Evolutionary conservation across 2,329 filamentous ascomycete species (phyloP).

Genomic region (Arthroderma sp.): DNA sequence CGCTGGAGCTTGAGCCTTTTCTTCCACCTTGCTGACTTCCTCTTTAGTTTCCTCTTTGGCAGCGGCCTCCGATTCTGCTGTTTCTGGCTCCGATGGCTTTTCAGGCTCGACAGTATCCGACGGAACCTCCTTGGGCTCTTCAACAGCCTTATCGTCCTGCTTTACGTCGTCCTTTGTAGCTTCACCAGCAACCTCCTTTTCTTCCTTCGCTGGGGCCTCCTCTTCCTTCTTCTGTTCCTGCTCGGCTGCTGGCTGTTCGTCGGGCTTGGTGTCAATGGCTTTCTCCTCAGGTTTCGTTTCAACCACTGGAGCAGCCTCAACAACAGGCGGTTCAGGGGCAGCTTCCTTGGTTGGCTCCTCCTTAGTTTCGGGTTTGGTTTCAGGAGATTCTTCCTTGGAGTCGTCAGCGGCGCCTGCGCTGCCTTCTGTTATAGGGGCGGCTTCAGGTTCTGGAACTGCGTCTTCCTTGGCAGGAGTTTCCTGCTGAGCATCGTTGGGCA

Average conservation of each 20-base stretch:
- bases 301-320: conserved; percentile 8
- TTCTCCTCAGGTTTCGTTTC: conserved; percentile 3
- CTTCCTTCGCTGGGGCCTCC: neutral
- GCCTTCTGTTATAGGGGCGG: neutral
- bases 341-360: conserved; percentile 4
- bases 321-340: conserved; percentile 3
- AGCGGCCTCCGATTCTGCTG: neutral
- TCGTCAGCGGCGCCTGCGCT: conserved; percentile 7
- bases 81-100: neutral
- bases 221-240: neutral
- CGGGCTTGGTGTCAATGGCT: neutral
- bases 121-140: neutral
- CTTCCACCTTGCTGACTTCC: neutral
- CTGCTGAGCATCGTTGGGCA: neutral
- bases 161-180: neutral
- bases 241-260: neutral
- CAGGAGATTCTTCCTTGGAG: neutral
- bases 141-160: neutral
- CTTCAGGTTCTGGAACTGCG: neutral
- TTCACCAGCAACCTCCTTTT: neutral
- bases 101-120: neutral
- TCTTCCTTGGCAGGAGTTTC: neutral
- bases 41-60: conserved; percentile 1
- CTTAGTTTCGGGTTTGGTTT: neutral
- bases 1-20: neutral